These are phyloP conservation scores for Leccinum subgranulosum DNA, from an alignment of 768 basidiomycete species.

Conservation along the genomic window DNA sequence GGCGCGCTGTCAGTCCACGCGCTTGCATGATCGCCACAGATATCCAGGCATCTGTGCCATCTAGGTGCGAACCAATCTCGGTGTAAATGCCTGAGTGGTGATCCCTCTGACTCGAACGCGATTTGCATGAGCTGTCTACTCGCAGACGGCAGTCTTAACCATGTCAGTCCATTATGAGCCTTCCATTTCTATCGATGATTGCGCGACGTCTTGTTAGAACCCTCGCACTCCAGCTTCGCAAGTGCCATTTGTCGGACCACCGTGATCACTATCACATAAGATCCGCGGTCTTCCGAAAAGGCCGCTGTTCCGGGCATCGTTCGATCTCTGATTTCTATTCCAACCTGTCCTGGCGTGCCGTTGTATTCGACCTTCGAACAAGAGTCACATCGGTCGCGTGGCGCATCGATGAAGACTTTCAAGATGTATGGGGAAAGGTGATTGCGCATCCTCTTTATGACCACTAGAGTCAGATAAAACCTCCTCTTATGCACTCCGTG, in stretches of 20 bases:
- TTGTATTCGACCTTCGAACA: not conserved
- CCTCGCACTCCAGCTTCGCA: conserved; percentile 26
- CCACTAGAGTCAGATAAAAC: not conserved
- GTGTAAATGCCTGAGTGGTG: not conserved
- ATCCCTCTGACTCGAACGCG: conserved; percentile 18
- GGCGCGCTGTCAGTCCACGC: not conserved
- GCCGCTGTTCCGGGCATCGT: conserved; percentile 68
- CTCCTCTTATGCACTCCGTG: not conserved
- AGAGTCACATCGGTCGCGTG: conserved; percentile 45
- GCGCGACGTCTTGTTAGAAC: conserved; percentile 68
- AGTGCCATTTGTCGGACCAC: conserved; percentile 45
- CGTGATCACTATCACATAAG: conserved; percentile 57
- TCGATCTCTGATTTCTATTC: conserved; percentile 73
- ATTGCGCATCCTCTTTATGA: not conserved
- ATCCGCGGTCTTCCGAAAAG: conserved; percentile 69
- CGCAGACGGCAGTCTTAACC: conserved; percentile 63
- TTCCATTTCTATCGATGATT: conserved; percentile 32
- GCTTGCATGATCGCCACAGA: conserved; percentile 22
- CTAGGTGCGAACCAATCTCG: conserved; percentile 42
- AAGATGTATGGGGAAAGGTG: conserved; percentile 46
- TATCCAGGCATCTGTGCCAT: conserved; percentile 58
- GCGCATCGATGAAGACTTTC: conserved; percentile 48
- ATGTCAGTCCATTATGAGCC: conserved; percentile 39
- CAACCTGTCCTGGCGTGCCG: conserved; percentile 43
- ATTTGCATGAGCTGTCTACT: conserved; percentile 49